Conservation (phyloP, 495 filamentous ascomycete species). For the Monascus purpureus region DNA sequence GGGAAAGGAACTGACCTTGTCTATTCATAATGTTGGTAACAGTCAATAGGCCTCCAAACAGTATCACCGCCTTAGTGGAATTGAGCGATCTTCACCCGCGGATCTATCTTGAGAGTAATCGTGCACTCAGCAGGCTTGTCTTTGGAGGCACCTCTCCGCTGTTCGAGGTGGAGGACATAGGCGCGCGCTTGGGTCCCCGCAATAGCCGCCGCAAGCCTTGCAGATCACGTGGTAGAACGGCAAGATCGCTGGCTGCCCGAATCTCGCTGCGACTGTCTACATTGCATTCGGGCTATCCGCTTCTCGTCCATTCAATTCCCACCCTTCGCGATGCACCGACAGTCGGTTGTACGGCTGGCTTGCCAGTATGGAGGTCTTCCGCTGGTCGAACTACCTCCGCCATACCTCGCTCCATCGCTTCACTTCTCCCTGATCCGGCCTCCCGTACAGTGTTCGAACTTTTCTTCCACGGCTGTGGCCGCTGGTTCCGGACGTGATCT, state of each 20-base stretch:
- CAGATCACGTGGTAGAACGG: no score
- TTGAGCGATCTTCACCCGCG: no score
- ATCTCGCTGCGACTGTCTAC: no score
- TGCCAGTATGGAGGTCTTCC: constrained; percentile 17
- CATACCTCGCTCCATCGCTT: constrained; percentile 31
- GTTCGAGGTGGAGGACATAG: constrained; percentile 26
- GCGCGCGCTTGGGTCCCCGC: constrained; percentile 33
- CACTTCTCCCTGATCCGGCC: constrained; percentile 23
- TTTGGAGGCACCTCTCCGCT: constrained; percentile 11
- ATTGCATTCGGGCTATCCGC: no score
- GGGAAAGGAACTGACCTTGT: constrained; percentile 19
- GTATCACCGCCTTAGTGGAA: no score
- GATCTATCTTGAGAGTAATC: no score
- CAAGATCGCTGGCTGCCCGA: no score
- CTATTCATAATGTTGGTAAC: constrained; percentile 20
- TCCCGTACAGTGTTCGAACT: constrained; percentile 25
- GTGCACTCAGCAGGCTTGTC: constrained; percentile 19
- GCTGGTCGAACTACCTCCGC: constrained; percentile 26
- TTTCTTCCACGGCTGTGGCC: constrained; percentile 28
- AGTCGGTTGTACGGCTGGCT: constrained; percentile 20
- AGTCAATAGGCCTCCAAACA: no score
- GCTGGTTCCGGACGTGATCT: constrained; percentile 25
- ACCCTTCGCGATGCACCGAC: constrained; percentile 24
- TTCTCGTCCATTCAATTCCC: no score
- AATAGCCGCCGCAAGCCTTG: no score